These are phyloP conservation scores for Lolium rigidum DNA, from an alignment of 176 grass and related monocot genomes.

Conservation along the genomic window DNA sequence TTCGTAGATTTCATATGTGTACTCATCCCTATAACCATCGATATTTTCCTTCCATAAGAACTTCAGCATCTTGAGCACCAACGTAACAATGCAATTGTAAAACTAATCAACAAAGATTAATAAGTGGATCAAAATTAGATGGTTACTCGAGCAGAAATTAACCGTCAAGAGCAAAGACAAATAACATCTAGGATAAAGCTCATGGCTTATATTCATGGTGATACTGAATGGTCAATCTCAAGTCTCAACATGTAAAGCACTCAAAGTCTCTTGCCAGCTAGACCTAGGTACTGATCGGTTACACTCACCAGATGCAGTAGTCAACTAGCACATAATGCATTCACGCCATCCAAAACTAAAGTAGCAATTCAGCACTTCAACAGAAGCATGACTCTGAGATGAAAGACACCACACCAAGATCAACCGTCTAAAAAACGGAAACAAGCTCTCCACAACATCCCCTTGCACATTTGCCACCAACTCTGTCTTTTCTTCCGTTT, in stretches of 20 bases:
- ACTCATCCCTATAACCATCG: no score
- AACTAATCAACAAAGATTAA: no score
- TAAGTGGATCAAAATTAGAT: no score
- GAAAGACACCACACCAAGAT: no score
- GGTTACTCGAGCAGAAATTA: no score
- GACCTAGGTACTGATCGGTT: neutral
- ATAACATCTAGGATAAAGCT: neutral
- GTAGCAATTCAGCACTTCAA: neutral
- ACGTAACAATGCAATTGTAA: no score
- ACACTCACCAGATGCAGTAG: neutral
- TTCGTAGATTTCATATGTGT: no score
- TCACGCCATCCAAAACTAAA: neutral
- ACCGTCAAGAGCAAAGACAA: neutral
- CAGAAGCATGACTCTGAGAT: no score
- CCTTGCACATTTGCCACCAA: slow-evolving; percentile 1
- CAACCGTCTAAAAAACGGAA: slow-evolving; percentile 5
- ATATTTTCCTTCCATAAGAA: no score
- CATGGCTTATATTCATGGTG: neutral
- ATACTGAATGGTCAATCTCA: neutral
- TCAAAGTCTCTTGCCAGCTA: neutral
- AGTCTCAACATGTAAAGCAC: neutral
- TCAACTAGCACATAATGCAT: neutral
- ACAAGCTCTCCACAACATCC: neutral
- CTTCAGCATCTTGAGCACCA: no score
- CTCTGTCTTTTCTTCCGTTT: neutral